Conservation (phyloP, 495 filamentous ascomycete species). For the Penicillium ochrochloron region DNA sequence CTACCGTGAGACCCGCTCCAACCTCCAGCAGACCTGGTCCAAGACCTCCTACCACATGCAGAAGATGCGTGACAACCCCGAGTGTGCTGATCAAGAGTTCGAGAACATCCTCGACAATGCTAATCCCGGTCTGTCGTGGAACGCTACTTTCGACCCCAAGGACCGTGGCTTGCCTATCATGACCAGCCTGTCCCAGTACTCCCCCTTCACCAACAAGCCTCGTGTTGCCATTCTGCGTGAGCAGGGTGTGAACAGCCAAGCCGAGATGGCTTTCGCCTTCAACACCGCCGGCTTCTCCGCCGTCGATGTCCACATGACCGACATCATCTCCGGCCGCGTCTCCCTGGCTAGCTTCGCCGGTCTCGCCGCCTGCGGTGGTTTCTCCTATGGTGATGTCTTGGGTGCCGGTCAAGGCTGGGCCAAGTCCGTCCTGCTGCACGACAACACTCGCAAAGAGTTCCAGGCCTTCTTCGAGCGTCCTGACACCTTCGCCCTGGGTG, state of each 20-base stretch:
- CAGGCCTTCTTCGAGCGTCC: slow-evolving; percentile 82
- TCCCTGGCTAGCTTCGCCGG: slow-evolving; percentile 83
- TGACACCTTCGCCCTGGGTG: slow-evolving; percentile 91
- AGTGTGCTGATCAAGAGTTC: slow-evolving; percentile 85
- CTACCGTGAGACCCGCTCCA: slow-evolving; percentile 67
- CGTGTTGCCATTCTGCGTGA: slow-evolving; percentile 93
- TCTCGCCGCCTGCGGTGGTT: slow-evolving; percentile 92
- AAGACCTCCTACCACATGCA: slow-evolving; percentile 91
- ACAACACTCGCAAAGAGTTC: slow-evolving; percentile 76
- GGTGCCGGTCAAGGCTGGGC: slow-evolving; percentile 97
- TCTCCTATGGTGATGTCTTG: slow-evolving; percentile 95
- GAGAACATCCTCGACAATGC: slow-evolving; percentile 72
- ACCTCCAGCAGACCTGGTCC: slow-evolving; percentile 88
- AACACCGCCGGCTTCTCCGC: slow-evolving; percentile 86
- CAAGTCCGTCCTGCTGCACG: slow-evolving; percentile 86
- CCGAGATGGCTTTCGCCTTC: slow-evolving; percentile 98
- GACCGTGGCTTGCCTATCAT: slow-evolving; percentile 73
- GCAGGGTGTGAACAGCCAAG: slow-evolving; percentile 92
- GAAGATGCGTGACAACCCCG: slow-evolving; percentile 83
- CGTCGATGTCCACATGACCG: slow-evolving; percentile 96
- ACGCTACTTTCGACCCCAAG: slow-evolving; percentile 78
- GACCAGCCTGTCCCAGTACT: slow-evolving; percentile 61
- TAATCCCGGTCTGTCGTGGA: slow-evolving; percentile 86
- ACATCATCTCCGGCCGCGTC: slow-evolving; percentile 76
- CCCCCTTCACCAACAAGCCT: slow-evolving; percentile 73